Conservation (phyloP, 441 rosid species). For the Theobroma grandiflorum region DNA sequence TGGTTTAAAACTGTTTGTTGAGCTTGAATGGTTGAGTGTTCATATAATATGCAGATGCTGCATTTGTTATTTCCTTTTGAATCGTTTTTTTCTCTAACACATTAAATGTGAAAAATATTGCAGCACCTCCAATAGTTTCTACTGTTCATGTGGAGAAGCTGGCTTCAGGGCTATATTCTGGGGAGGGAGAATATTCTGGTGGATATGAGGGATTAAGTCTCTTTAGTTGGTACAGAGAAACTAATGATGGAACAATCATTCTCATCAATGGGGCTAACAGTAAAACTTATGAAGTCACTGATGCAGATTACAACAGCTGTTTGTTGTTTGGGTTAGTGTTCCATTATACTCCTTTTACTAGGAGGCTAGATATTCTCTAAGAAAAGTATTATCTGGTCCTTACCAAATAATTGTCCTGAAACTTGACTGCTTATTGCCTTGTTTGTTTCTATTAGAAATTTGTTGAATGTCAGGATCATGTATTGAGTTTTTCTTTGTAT, state of each 20-base stretch:
- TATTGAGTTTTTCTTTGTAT: background rate
- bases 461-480: background rate
- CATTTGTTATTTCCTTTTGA: background rate
- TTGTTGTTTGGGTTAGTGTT: constrained; percentile 82
- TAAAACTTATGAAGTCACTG: constrained; percentile 80
- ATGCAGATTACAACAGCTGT: constrained; percentile 83
- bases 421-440: background rate
- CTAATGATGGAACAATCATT: constrained; percentile 68
- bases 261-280: constrained; percentile 75
- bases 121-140: constrained; percentile 84
- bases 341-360: constrained; percentile 28
- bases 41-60: background rate
- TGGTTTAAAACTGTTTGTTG: background rate
- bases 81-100: background rate
- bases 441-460: background rate
- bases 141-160: constrained; percentile 73
- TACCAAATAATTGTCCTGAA: constrained; percentile 12
- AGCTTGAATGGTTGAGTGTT: constrained; percentile 1
- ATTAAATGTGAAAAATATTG: constrained; percentile 29
- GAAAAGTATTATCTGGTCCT: background rate
- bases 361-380: constrained; percentile 1
- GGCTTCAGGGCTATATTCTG: constrained; percentile 69
- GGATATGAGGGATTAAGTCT: constrained; percentile 91
- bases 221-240: constrained; percentile 95
- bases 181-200: constrained; percentile 96